phyloP scores from a whole-genome alignment of 192 early-diverging fungal species.

The Coemansia sp. region DNA sequence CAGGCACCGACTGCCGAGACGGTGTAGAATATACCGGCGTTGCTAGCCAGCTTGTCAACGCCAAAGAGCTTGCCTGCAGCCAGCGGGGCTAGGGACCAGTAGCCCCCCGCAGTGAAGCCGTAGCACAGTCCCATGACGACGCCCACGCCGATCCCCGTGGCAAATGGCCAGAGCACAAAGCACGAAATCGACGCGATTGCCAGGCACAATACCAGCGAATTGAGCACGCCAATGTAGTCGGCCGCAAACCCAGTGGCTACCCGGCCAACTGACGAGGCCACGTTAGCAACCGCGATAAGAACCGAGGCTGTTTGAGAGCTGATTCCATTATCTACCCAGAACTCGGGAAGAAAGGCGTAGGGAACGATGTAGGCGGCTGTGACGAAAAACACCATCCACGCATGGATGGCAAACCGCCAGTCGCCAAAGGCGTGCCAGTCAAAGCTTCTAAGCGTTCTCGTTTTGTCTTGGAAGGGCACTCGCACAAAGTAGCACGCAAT shows the following conservation, averaged over 20 bases:
- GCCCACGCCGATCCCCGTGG: conserved; percentile 32
- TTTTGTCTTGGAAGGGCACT: conserved; percentile 28
- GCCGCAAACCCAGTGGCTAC: conserved; percentile 29
- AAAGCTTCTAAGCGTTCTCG: conserved; percentile 24
- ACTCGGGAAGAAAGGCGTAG: conserved; percentile 39
- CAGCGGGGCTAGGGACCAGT: conserved; percentile 44
- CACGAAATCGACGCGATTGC: conserved; percentile 16
- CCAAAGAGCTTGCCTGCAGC: conserved; percentile 47
- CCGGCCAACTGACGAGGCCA: conserved; percentile 40
- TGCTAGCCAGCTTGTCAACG: conserved; percentile 36
- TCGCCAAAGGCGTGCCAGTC: conserved; percentile 41
- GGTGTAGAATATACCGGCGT: conserved; percentile 43
- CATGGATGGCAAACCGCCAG: conserved; percentile 32
- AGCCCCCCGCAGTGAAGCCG: conserved; percentile 36
- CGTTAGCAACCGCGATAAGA: conserved; percentile 47
- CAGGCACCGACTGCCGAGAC: conserved; percentile 37
- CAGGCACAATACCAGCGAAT: conserved; percentile 31
- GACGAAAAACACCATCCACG: conserved; percentile 40
- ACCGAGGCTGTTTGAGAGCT: conserved; percentile 35
- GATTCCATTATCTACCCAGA: conserved; percentile 37
- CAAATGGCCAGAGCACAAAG: conserved; percentile 45
- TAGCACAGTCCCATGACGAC: conserved; percentile 36
- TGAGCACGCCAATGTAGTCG: conserved; percentile 44
- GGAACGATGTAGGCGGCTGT: conserved; percentile 50
- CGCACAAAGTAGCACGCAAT: conserved; percentile 34